A percentile compares a stretch with the other conserved stretches of the same genome.
phyloP scores from a whole-genome alignment of 306 rosid species.

The Echinosophora koreensis region DNA sequence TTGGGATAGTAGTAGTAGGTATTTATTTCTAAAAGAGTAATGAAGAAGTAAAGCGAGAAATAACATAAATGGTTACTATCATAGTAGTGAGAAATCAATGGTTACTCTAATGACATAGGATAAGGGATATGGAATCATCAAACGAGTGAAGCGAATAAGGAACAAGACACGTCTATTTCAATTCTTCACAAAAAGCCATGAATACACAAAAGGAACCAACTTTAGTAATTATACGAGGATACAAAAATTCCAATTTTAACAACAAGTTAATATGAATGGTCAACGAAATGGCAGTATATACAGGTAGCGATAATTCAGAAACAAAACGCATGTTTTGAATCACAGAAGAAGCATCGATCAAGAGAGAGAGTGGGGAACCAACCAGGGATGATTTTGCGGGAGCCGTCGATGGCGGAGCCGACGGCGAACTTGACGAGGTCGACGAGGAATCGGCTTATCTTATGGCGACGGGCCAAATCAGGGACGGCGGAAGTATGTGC shows the following conservation, averaged over 20 bases:
- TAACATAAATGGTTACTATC: not conserved
- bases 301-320: not conserved
- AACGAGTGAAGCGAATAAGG: not conserved
- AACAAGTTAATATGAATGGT: not conserved
- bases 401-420: slow-evolving; percentile 62
- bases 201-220: not conserved
- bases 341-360: not conserved
- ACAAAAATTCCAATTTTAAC: not conserved
- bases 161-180: too few relatives aligned
- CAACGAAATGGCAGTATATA: not conserved
- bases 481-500: slow-evolving; percentile 19
- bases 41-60: not conserved
- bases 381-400: slow-evolving; percentile 71
- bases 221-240: not conserved
- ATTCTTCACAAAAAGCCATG: too few relatives aligned
- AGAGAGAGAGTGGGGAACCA: slow-evolving; percentile 30
- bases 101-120: not conserved
- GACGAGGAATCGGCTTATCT: slow-evolving; percentile 52
- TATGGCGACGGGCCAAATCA: slow-evolving; percentile 42
- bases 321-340: not conserved
- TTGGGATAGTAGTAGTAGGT: not conserved
- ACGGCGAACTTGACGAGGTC: slow-evolving; percentile 69
- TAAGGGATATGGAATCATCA: slow-evolving; percentile 4
- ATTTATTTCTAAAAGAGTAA: not conserved
- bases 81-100: not conserved